A percentile compares a stretch with the other conserved stretches of the same genome.
These are phyloP conservation scores for Tremella yokohamensis DNA, from an alignment of 768 basidiomycete species.

Conservation along the genomic window DNA sequence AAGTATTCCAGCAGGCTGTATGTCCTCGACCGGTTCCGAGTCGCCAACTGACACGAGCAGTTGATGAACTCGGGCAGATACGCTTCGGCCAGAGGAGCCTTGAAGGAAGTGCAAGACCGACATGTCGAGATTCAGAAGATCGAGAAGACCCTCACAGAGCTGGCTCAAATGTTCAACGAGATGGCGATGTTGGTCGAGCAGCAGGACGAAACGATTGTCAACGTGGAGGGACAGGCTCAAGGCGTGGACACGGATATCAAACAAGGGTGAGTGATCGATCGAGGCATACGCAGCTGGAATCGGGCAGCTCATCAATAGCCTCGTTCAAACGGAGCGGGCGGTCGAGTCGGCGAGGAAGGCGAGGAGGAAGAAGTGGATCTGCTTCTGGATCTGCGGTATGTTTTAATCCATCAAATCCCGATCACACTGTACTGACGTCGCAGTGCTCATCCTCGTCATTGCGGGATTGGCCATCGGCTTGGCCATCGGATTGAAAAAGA, in stretches of 20 bases:
- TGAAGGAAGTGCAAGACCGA: conserved; percentile 81
- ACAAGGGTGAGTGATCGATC: conserved; percentile 59
- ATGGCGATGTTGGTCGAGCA: conserved; percentile 74
- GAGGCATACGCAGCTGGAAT: conserved; percentile 3
- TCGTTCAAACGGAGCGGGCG: conserved; percentile 79
- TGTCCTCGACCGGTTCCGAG: conserved; percentile 13
- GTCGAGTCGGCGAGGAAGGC: conserved; percentile 80
- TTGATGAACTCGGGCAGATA: conserved; percentile 74
- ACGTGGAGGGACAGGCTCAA: conserved; percentile 62
- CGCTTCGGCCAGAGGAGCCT: conserved; percentile 74
- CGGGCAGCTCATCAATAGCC: conserved; percentile 53
- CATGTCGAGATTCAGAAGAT: conserved; percentile 81
- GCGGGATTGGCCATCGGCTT: conserved; percentile 2
- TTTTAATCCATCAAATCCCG: conserved; percentile 6
- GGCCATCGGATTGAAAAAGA: conserved; percentile 7
- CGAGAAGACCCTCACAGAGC: conserved; percentile 79
- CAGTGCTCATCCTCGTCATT: conserved; percentile 16
- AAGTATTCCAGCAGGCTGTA: conserved; percentile 66
- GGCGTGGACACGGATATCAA: conserved; percentile 67
- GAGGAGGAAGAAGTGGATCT: conserved; percentile 95
- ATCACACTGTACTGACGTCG: conserved; percentile 2
- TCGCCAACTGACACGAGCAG: conserved; percentile 51
- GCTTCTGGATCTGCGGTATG: conserved; percentile 58
- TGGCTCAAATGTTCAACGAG: conserved; percentile 86
- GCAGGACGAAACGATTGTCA: conserved; percentile 70